These are phyloP conservation scores for Cucurbita moschata DNA, from an alignment of 306 rosid species.

Conservation along the genomic window DNA sequence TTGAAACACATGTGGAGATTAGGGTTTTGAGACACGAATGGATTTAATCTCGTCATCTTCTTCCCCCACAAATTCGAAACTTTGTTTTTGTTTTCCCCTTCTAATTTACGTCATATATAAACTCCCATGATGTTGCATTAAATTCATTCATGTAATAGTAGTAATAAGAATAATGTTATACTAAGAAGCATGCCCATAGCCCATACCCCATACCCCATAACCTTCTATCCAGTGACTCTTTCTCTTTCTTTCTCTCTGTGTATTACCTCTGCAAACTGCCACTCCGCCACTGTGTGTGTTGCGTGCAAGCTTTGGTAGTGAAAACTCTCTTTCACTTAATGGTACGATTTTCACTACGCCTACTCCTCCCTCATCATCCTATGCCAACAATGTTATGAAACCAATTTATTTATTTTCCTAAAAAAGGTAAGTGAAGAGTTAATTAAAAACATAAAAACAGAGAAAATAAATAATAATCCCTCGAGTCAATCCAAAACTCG, in stretches of 20 bases:
- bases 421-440: slow-evolving; percentile 3
- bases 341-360: background rate
- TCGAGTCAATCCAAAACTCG: slow-evolving; percentile 86
- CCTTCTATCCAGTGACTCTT: background rate
- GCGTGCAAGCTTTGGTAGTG: slow-evolving; percentile 18
- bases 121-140: background rate
- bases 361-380: background rate
- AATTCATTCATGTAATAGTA: no score
- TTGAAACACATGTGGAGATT: slow-evolving; percentile 7
- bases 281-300: slow-evolving; percentile 1
- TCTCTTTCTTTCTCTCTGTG: background rate
- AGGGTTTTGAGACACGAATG: background rate
- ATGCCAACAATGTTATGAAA: background rate
- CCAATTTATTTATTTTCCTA: background rate
- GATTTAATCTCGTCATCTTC: background rate
- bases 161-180: no score
- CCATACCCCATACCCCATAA: background rate
- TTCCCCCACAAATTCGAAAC: slow-evolving; percentile 8
- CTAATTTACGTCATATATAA: background rate
- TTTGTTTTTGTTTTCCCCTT: background rate
- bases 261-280: background rate
- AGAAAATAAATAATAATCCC: slow-evolving; percentile 51
- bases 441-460: slow-evolving; percentile 12
- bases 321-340: slow-evolving; percentile 6
- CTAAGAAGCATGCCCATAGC: background rate